Percentiles rank a stretch among this genome's conserved stretches.
Evolutionary conservation across 805 yeast species (phyloP).

Genomic region (Candida dendrica): DNA sequence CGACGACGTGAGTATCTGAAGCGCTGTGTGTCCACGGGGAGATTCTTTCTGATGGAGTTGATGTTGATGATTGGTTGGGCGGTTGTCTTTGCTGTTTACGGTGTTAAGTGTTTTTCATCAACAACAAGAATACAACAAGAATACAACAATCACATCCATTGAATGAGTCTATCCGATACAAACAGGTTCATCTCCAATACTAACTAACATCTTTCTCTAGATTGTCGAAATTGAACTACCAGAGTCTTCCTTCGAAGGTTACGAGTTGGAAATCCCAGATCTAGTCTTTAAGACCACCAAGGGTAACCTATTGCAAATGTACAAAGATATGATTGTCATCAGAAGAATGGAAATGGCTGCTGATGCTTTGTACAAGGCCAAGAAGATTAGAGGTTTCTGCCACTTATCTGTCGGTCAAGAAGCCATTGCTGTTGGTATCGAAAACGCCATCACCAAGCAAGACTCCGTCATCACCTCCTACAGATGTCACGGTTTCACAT

Average conservation of each 20-base stretch:
- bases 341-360: conserved; percentile 99
- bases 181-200: too few relatives aligned
- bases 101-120: too few relatives aligned
- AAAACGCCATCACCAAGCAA: conserved; percentile 77
- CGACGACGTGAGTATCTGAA: conserved; percentile 14
- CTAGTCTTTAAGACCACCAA: conserved; percentile 73
- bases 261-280: conserved; percentile 69
- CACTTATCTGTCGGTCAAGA: conserved; percentile 98
- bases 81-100: too few relatives aligned
- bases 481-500: conserved; percentile 98
- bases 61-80: too few relatives aligned
- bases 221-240: conserved; percentile 55
- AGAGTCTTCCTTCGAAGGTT: conserved; percentile 77
- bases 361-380: conserved; percentile 96
- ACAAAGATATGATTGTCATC: conserved; percentile 89
- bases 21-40: too few relatives aligned
- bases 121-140: too few relatives aligned
- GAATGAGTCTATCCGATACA: too few relatives aligned
- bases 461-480: conserved; percentile 94
- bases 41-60: too few relatives aligned
- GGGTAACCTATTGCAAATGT: conserved; percentile 79
- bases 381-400: conserved; percentile 98
- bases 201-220: too few relatives aligned
- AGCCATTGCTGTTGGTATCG: conserved; percentile 98
- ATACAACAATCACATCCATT: too few relatives aligned